Percentiles rank a stretch among this genome's conserved stretches.
phyloP scores from a whole-genome alignment of 1,284 basidiomycete genomes.

The Ganoderma sinense region DNA sequence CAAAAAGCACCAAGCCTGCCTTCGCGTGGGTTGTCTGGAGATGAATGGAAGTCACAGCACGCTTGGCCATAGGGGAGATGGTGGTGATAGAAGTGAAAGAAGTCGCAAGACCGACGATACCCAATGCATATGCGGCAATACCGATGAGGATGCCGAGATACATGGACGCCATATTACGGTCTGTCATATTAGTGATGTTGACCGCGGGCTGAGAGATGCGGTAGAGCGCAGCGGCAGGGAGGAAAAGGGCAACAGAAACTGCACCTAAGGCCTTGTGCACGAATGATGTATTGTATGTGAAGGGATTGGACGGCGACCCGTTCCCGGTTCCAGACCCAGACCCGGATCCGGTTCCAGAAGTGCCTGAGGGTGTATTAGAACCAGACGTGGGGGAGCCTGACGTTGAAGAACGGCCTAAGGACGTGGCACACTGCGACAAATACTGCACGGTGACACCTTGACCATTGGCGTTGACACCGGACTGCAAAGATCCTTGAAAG shows the following conservation, averaged over 20 bases:
- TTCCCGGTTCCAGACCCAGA: not conserved
- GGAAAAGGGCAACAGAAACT: slow-evolving; percentile 65
- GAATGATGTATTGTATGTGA: slow-evolving; percentile 58
- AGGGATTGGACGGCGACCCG: slow-evolving; percentile 16
- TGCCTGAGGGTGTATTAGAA: not conserved
- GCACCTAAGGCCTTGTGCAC: slow-evolving; percentile 72
- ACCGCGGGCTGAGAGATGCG: slow-evolving; percentile 58
- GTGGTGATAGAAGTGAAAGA: slow-evolving; percentile 64
- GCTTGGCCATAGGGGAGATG: slow-evolving; percentile 37
- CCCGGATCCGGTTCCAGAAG: not conserved
- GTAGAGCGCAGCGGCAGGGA: slow-evolving; percentile 60
- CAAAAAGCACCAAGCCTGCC: slow-evolving; percentile 67
- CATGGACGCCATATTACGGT: slow-evolving; percentile 34
- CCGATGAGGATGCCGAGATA: slow-evolving; percentile 49
- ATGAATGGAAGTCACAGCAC: slow-evolving; percentile 40
- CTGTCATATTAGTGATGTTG: slow-evolving; percentile 30
- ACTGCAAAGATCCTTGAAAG: slow-evolving; percentile 63
- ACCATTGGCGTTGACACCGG: slow-evolving; percentile 69
- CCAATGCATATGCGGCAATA: slow-evolving; percentile 63
- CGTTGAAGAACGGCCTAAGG: slow-evolving; percentile 35
- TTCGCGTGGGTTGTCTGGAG: slow-evolving; percentile 68
- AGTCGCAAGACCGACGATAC: slow-evolving; percentile 64
- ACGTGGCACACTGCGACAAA: slow-evolving; percentile 63
- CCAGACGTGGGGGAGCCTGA: slow-evolving; percentile 27
- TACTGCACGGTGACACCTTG: slow-evolving; percentile 70